These are phyloP conservation scores for Fusarium hostae DNA, from an alignment of 2,329 filamentous ascomycete species.

Conservation along the genomic window DNA sequence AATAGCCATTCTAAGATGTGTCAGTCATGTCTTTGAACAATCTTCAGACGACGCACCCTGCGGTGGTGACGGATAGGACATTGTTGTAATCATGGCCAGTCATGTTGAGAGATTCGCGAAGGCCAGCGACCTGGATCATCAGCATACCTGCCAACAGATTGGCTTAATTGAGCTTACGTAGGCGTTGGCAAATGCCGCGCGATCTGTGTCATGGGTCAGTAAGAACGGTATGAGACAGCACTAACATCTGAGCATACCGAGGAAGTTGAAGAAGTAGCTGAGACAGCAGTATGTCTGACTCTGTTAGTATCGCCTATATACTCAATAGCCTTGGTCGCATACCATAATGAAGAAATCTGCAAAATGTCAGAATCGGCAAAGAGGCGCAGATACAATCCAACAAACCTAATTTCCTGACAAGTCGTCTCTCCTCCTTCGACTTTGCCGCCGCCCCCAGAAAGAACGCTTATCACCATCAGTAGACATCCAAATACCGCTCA, in stretches of 20 bases:
- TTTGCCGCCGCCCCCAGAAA: slow-evolving; percentile 21
- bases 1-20: slow-evolving; percentile 50
- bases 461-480: background rate
- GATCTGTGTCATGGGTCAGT: slow-evolving; percentile 13
- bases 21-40: too few species aligned
- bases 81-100: slow-evolving; percentile 53
- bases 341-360: slow-evolving; percentile 50
- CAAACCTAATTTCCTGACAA: slow-evolving; percentile 47
- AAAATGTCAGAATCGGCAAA: background rate
- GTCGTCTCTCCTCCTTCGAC: slow-evolving; percentile 42
- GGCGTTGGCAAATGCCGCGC: slow-evolving; percentile 52
- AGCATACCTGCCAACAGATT: accelerated
- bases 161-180: slow-evolving; percentile 42
- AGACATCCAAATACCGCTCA: accelerated
- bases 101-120: slow-evolving; percentile 56
- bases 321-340: accelerated
- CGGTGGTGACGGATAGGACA: slow-evolving; percentile 40
- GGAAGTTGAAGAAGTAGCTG: slow-evolving; percentile 52
- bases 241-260: slow-evolving; percentile 43
- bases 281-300: slow-evolving; percentile 49
- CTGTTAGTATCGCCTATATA: background rate
- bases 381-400: accelerated
- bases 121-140: slow-evolving; percentile 50
- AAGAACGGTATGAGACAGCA: accelerated
- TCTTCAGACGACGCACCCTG: slow-evolving; percentile 35